A percentile compares a stretch with the other conserved stretches of the same genome.
Evolutionary conservation across 2,329 filamentous ascomycete species (phyloP).

Genomic region (Aspergillus fumigatus): DNA sequence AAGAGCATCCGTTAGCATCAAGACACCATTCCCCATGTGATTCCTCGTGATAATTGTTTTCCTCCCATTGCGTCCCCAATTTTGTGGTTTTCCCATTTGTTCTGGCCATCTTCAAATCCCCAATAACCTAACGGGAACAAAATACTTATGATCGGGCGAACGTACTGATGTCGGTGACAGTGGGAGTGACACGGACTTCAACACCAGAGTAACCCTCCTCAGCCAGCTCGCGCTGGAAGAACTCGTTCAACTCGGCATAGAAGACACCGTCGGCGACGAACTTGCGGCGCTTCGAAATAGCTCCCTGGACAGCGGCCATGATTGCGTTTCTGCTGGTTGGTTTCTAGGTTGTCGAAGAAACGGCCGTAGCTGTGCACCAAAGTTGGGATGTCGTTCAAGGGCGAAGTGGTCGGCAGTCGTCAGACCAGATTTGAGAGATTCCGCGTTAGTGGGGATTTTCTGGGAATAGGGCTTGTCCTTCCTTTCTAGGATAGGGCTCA

Average conservation of each 20-base stretch:
- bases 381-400: conserved; percentile 26
- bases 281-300: conserved; percentile 56
- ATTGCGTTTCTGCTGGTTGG: conserved; percentile 36
- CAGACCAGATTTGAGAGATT: conserved; percentile 30
- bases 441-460: conserved; percentile 39
- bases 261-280: conserved; percentile 98
- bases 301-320: conserved; percentile 49
- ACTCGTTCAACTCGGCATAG: conserved; percentile 99
- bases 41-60: conserved; percentile 5
- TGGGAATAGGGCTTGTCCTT: conserved; percentile 27
- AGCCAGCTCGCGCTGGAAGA: conserved; percentile 99
- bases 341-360: conserved; percentile 31
- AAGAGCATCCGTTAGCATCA: conserved; percentile 31
- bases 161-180: conserved; percentile 95
- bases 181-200: conserved; percentile 99
- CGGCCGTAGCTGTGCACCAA: conserved; percentile 26
- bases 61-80: conserved; percentile 1
- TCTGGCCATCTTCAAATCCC: conserved; percentile 2
- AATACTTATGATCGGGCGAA: conserved; percentile 21
- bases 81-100: neutral
- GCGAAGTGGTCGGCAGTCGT: conserved; percentile 25
- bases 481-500: conserved; percentile 38
- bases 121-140: conserved; percentile 11
- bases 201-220: conserved; percentile 99
- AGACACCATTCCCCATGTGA: conserved; percentile 11